Evolutionary conservation across 805 yeast species (phyloP).

Genomic region (Saccharomycopsis synnaedendra): DNA sequence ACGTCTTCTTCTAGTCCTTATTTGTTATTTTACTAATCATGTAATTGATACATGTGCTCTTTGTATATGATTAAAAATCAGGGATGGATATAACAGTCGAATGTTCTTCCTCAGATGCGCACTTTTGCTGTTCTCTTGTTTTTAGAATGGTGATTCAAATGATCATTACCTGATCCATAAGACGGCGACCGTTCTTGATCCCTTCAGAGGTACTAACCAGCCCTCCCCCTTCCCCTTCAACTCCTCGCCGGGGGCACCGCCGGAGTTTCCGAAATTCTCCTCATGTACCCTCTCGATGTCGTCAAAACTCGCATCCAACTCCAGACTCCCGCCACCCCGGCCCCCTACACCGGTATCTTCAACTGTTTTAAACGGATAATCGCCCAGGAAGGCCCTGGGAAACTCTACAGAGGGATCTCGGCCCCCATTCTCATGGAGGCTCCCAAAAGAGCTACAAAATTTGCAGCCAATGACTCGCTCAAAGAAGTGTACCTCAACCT

Average conservation of each 20-base stretch:
- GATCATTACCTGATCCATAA: no score
- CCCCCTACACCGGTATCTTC: slow-evolving; percentile 63
- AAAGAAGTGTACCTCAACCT: slow-evolving; percentile 64
- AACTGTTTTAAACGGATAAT: slow-evolving; percentile 78
- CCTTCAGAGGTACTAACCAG: neutral
- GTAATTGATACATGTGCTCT: no score
- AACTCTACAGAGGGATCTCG: slow-evolving; percentile 83
- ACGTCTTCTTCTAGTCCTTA: no score
- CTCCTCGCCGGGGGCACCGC: slow-evolving; percentile 89
- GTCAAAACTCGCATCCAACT: slow-evolving; percentile 94
- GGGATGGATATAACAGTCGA: no score
- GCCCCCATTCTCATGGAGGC: slow-evolving; percentile 99
- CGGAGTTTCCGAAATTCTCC: slow-evolving; percentile 89
- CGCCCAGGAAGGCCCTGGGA: slow-evolving; percentile 69
- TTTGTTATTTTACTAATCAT: no score
- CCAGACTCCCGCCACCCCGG: slow-evolving; percentile 28
- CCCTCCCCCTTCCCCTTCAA: slow-evolving; percentile 36
- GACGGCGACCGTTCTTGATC: no score
- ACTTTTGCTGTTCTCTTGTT: no score
- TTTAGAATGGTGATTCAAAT: no score
- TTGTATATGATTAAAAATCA: no score
- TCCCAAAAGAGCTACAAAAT: slow-evolving; percentile 96
- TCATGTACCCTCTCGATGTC: slow-evolving; percentile 94
- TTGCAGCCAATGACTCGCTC: slow-evolving; percentile 97
- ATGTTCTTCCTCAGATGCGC: no score